Conservation (phyloP, 345 rosid genomes). For the Gynandropsis gynandra region DNA sequence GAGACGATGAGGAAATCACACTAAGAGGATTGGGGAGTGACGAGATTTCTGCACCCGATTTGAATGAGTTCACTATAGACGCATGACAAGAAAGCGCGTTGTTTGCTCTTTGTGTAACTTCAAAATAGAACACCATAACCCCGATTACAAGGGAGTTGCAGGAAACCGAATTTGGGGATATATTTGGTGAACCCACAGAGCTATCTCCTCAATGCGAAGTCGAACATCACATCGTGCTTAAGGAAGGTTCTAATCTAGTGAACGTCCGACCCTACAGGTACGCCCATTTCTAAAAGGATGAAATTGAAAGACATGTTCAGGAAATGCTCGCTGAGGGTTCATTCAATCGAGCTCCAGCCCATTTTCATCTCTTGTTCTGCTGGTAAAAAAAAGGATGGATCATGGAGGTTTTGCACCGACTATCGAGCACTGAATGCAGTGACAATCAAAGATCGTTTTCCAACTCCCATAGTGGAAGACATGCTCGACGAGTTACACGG, state of each 20-base stretch:
- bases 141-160: no score
- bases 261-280: background rate
- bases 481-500: no score
- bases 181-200: background rate
- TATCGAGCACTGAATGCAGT: background rate
- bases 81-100: background rate
- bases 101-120: background rate
- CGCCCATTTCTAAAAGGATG: background rate
- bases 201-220: background rate
- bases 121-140: background rate
- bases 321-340: background rate
- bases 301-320: background rate
- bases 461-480: no score
- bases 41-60: background rate
- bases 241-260: background rate
- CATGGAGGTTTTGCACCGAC: conserved; percentile 1
- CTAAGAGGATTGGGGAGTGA: background rate
- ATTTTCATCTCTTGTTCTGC: background rate
- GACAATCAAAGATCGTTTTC: background rate
- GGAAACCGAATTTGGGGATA: background rate
- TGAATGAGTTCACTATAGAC: background rate
- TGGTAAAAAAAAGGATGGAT: background rate
- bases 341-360: background rate
- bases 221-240: background rate
- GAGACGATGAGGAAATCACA: background rate